A percentile compares a stretch with the other conserved stretches of the same genome.
Conservation (phyloP, 805 yeast species). For the Priceomyces melissophilus region DNA sequence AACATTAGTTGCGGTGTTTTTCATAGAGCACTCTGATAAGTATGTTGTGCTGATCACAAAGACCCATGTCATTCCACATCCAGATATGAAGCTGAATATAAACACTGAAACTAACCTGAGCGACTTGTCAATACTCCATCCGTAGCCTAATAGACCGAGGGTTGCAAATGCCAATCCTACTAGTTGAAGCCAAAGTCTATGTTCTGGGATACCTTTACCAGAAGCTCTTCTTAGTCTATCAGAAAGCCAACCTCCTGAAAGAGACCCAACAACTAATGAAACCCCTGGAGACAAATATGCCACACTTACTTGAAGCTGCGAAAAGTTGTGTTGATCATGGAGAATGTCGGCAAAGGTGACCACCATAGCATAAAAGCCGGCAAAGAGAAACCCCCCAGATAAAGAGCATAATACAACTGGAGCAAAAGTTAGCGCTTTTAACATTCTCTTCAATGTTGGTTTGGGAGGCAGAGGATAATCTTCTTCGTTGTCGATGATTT, state of each 20-base stretch:
- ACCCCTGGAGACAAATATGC: slow-evolving; percentile 53
- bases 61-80: slow-evolving; percentile 56
- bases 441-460: slow-evolving; percentile 37
- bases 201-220: slow-evolving; percentile 42
- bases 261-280: slow-evolving; percentile 47
- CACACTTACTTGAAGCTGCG: slow-evolving; percentile 35
- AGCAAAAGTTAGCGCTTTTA: slow-evolving; percentile 32
- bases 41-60: slow-evolving; percentile 53
- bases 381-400: slow-evolving; percentile 49
- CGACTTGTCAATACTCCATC: slow-evolving; percentile 46
- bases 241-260: slow-evolving; percentile 47
- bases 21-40: slow-evolving; percentile 47
- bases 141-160: slow-evolving; percentile 47
- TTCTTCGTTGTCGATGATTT: slow-evolving; percentile 15
- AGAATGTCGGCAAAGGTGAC: slow-evolving; percentile 46
- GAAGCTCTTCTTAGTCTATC: slow-evolving; percentile 29
- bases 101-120: slow-evolving; percentile 38
- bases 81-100: slow-evolving; percentile 43
- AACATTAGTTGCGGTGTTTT: slow-evolving; percentile 50
- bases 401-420: slow-evolving; percentile 47
- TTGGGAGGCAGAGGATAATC: slow-evolving; percentile 44
- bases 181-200: slow-evolving; percentile 41
- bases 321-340: slow-evolving; percentile 33
- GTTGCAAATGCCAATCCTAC: slow-evolving; percentile 42
- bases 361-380: slow-evolving; percentile 51